Evolutionary conservation across 2,329 filamentous ascomycete species (phyloP), one percentile per base, ranked within the genome.

Genomic region (Aspergillus ruber): DNA sequence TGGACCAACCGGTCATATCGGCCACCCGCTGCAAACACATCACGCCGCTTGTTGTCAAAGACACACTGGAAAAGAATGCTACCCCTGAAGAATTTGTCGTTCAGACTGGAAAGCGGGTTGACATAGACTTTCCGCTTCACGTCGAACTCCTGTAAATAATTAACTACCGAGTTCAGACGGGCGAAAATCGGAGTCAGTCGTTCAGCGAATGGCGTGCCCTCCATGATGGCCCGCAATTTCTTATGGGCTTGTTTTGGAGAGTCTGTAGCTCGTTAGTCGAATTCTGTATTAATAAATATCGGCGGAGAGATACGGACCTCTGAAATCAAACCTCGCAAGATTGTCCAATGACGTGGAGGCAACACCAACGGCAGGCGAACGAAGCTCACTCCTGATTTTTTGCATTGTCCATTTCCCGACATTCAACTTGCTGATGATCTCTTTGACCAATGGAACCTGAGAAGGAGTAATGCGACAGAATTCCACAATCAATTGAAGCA

Each of bases 21-120:
- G 2, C 93, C 93, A 44, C 94, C 93, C 27, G 90, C 93, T 5
- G 91, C 93, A 61, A 97, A 89, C 0, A 97, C 88, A 56, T 93
- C 86, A 57, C 75, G 74, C 50, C 81, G 84, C 51, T 85, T 80
- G 64, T 89, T 94, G 64, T 97, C 91, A 54, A 90, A 89, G 2
- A 96, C 72, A 60, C 90, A 96, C 51, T 94, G 88, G 64, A 98
- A 97, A 39, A 97, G 74, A 23, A 97, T 76, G 6, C 90, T 90
- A 1, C 86, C 86, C 15, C 81, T 75, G 66, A 93, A 98, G 64
- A 97, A 96, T 48, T 85, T 86, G 62, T 96, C 90, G 61, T 95
- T 95, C 60, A 94, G 81, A 65, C 88, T 94, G 62, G 84, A 87
- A 6, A 98, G 75, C 0, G 91, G 90, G 54, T 83, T 88, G 56